Evolutionary conservation across 139 green algal species (phyloP), one percentile per base, ranked within the genome.

Genomic region (Chlorokybus atmophyticus): DNA sequence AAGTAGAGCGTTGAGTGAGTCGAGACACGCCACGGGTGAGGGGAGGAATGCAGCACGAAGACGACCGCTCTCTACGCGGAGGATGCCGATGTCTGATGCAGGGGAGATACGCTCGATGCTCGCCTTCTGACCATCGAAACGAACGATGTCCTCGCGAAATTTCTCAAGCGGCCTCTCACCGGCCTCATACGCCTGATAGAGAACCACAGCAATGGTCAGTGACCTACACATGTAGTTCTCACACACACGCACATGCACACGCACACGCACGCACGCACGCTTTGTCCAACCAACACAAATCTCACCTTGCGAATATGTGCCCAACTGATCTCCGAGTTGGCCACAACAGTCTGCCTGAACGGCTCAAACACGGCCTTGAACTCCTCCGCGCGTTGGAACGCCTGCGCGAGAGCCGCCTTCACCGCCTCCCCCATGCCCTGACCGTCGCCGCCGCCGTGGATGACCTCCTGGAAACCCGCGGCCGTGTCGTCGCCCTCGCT

Each of bases 31-130:
- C 6, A 62, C 64, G 27, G 82, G 83, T 24, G 57, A 76, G 4
- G 81, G 83, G 55, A 87, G 68, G 54, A 90, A 61, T 1, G 67
- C 57, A 19, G 57, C 52, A 57, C 85, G 82, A 29, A 90, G 70
- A 58, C 64, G 30, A 2, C 35, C 29, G 24, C 26, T 51, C 40
- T 66, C 56, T 27, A 75, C 59, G 17, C 25, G 2, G 10, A 75
- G 10, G 59, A 75, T 75, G 32, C 66, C 66, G 40, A 63, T 32
- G 55, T 61, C 53, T 10, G 32, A 41, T 25, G 21, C 48, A 1
- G 52, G 47, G 27, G 39, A 26, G 8, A 71, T n/a, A 8, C 2
- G 50, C 5, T 53, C 23, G 32, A 87, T 80, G 7, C 70, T 32
- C 17, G 30, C 6, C 32, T 74, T 63, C 72, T 87, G 81, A 31